Evolutionary conservation across 1,139 yeast genomes (phyloP).

Genomic region (Saccharomycopsis phalli): DNA sequence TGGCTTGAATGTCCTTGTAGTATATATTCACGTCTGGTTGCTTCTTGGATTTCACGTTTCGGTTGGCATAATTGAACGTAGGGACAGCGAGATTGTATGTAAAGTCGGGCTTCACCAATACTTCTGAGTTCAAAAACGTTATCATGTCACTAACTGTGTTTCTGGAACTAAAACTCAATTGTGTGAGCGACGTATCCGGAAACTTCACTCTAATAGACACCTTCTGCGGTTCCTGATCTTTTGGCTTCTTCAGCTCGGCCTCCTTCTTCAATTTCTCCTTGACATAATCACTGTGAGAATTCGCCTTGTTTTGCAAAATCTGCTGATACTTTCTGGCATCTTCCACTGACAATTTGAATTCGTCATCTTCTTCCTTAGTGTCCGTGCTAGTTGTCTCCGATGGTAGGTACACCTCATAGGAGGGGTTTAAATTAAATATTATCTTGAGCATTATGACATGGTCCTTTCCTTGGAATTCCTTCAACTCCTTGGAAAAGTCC

Average conservation of each 20-base stretch:
- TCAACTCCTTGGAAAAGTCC: no score
- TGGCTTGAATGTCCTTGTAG: background rate
- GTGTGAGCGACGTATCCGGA: constrained; percentile 14
- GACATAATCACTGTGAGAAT: constrained; percentile 15
- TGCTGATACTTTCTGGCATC: constrained; percentile 17
- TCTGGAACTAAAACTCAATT: constrained; percentile 5
- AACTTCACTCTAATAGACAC: constrained; percentile 12
- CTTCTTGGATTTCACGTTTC: background rate
- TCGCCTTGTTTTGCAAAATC: constrained; percentile 14
- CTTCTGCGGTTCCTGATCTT: no score
- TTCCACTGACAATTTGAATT: constrained; percentile 12
- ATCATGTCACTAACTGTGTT: constrained; percentile 15
- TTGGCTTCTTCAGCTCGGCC: background rate
- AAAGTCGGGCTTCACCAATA: constrained; percentile 8
- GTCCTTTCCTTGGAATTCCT: no score
- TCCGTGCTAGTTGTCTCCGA: background rate
- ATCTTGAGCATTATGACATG: constrained; percentile 1
- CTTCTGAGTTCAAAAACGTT: constrained; percentile 7
- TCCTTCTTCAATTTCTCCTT: constrained; percentile 10
- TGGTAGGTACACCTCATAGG: constrained; percentile 10
- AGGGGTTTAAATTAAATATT: constrained; percentile 1
- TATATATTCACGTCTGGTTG: constrained; percentile 6
- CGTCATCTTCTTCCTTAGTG: constrained; percentile 4
- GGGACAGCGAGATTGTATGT: constrained; percentile 17
- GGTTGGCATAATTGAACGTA: constrained; percentile 5